These are phyloP conservation scores for Geranium rotundifolium DNA, from an alignment of 345 rosid genomes.

Conservation along the genomic window DNA sequence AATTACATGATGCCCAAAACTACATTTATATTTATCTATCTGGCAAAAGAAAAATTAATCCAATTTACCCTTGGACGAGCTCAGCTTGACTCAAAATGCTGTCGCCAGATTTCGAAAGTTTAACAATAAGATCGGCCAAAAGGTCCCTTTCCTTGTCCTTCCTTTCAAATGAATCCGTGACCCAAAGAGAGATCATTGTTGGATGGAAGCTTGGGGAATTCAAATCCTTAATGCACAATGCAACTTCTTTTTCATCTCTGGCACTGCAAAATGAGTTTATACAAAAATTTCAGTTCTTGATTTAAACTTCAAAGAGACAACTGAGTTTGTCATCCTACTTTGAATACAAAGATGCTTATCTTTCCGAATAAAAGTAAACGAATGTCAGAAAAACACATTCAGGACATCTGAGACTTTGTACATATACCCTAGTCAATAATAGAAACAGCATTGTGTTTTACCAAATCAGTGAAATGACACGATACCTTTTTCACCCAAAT, in stretches of 20 bases:
- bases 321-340: no score
- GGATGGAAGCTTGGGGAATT: constrained; percentile 73
- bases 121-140: constrained; percentile 68
- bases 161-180: constrained; percentile 88
- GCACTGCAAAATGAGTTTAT: constrained; percentile 38
- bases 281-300: neutral
- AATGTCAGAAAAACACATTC: no score
- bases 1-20: neutral
- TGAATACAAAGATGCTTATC: no score
- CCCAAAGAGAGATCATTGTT: constrained; percentile 83
- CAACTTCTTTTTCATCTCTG: constrained; percentile 81
- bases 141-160: constrained; percentile 80
- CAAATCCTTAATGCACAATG: constrained; percentile 71
- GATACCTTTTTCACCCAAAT: no score
- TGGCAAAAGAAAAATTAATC: no score
- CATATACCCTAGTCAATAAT: no score
- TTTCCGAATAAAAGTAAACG: no score
- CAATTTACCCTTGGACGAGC: constrained; percentile 62
- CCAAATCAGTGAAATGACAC: no score
- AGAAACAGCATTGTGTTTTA: no score
- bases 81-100: constrained; percentile 32
- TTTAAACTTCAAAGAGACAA: no score
- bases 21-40: neutral
- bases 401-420: no score
- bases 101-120: constrained; percentile 45